Percentiles rank a stretch among this genome's conserved stretches.
phyloP scores from a whole-genome alignment of 208 protist species.

The Trypanosoma platydactyli region DNA sequence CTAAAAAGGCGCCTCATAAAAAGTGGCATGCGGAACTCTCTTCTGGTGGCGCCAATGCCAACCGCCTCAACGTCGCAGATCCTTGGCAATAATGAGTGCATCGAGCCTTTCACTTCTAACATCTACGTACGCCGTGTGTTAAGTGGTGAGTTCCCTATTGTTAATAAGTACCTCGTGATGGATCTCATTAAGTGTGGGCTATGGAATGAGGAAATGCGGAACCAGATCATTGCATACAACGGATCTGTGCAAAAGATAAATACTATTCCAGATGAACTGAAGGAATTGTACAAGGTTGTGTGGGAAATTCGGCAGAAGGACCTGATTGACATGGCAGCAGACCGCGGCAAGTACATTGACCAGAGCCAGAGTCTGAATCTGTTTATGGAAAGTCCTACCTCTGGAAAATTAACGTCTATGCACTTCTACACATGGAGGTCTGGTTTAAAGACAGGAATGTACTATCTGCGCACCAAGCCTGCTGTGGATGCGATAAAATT shows the following conservation, averaged over 20 bases:
- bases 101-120: slow-evolving; percentile 99
- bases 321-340: slow-evolving; percentile 99
- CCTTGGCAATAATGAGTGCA: slow-evolving; percentile 99
- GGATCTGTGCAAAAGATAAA: slow-evolving; percentile 95
- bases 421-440: slow-evolving; percentile 99
- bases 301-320: slow-evolving; percentile 98
- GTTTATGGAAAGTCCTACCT: slow-evolving; percentile 95
- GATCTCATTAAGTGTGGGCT: slow-evolving; percentile 95
- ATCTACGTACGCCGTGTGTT: slow-evolving; percentile 98
- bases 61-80: slow-evolving; percentile 99
- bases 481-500: slow-evolving; percentile 99
- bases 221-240: slow-evolving; percentile 95
- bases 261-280: slow-evolving; percentile 95
- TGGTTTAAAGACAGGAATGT: slow-evolving; percentile 99
- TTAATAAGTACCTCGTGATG: slow-evolving; percentile 98
- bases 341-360: slow-evolving; percentile 98
- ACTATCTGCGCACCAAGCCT: slow-evolving; percentile 97
- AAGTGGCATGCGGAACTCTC: slow-evolving; percentile 97
- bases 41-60: slow-evolving; percentile 99
- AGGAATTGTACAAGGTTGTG: slow-evolving; percentile 97
- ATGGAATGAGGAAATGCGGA: slow-evolving; percentile 94
- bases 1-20: slow-evolving; percentile 89
- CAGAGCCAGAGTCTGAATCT: slow-evolving; percentile 99
- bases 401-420: slow-evolving; percentile 98
- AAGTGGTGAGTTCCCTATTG: slow-evolving; percentile 98